Evolutionary conservation across 139 green algal genomes (phyloP).

Genomic region (Chlamydomonas incerta): DNA sequence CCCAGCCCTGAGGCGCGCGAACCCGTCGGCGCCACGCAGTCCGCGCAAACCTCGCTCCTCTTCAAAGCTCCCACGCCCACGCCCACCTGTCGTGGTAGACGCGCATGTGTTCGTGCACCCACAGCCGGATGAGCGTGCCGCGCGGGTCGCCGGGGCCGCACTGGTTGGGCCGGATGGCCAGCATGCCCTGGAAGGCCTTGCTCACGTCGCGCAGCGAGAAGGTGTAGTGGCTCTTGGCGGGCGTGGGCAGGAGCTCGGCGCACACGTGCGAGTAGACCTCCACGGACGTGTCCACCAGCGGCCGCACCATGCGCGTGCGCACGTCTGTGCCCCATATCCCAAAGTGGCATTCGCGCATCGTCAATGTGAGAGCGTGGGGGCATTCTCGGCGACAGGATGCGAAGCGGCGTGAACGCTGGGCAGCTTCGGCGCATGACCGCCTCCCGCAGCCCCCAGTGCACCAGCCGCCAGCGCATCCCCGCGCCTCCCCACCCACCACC

Average conservation of each 20-base stretch:
- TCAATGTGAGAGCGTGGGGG: no score
- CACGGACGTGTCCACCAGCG: constrained; percentile 73
- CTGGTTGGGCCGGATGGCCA: constrained; percentile 66
- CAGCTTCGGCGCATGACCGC: no score
- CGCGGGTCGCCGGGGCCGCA: constrained; percentile 53
- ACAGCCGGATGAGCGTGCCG: constrained; percentile 69
- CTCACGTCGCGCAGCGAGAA: constrained; percentile 88
- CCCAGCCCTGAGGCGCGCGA: no score
- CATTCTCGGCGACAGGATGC: no score
- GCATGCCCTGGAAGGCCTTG: constrained; percentile 82
- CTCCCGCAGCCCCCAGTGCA: no score
- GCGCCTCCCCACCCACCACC: no score
- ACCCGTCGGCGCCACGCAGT: no score
- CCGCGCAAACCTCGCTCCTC: no score
- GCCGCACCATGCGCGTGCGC: constrained; percentile 47
- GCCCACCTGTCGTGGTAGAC: constrained; percentile 82
- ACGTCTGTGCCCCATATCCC: constrained; percentile 62
- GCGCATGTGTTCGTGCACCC: constrained; percentile 80
- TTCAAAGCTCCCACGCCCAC: no score
- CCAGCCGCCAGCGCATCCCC: no score
- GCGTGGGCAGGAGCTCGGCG: constrained; percentile 79
- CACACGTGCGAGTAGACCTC: constrained; percentile 72
- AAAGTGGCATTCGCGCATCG: no score
- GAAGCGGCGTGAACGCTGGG: no score
- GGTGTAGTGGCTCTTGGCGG: constrained; percentile 82